phyloP scores from a whole-genome alignment of 352 stramenopile species.

The Phytophthora rubi region DNA sequence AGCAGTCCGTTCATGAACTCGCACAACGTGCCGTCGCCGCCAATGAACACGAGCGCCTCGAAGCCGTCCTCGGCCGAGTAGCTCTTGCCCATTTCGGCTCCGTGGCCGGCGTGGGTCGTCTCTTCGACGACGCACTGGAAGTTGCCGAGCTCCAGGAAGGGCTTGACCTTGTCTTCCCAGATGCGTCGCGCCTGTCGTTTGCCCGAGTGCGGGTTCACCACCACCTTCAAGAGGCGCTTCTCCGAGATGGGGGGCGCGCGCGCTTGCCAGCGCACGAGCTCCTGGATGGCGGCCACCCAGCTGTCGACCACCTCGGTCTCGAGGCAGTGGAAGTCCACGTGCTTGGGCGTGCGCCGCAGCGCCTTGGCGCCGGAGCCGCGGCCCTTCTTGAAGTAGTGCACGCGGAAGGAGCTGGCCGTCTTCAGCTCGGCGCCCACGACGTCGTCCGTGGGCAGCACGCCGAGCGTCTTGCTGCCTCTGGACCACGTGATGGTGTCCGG shows the following conservation, averaged over 20 bases:
- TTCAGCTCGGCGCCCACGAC: constrained; percentile 72
- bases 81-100: constrained; percentile 75
- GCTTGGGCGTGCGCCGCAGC: constrained; percentile 54
- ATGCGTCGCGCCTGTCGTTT: constrained; percentile 68
- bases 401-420: constrained; percentile 51
- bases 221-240: constrained; percentile 79
- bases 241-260: constrained; percentile 69
- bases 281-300: constrained; percentile 76
- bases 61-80: constrained; percentile 82
- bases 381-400: constrained; percentile 84
- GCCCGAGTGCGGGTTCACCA: constrained; percentile 84
- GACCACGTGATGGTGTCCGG: constrained; percentile 70
- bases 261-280: constrained; percentile 85
- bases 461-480: constrained; percentile 51
- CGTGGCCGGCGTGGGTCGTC: constrained; percentile 75
- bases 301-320: constrained; percentile 49
- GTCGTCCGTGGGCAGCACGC: constrained; percentile 72
- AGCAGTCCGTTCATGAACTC: constrained; percentile 88
- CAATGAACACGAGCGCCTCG: constrained; percentile 81
- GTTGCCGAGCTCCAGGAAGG: constrained; percentile 79
- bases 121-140: constrained; percentile 82
- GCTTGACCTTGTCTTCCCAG: constrained; percentile 75
- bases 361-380: constrained; percentile 64
- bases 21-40: constrained; percentile 76
- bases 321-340: constrained; percentile 57